phyloP scores from a whole-genome alignment of 2,329 filamentous ascomycete genomes.

The Epichloe sibirici region DNA sequence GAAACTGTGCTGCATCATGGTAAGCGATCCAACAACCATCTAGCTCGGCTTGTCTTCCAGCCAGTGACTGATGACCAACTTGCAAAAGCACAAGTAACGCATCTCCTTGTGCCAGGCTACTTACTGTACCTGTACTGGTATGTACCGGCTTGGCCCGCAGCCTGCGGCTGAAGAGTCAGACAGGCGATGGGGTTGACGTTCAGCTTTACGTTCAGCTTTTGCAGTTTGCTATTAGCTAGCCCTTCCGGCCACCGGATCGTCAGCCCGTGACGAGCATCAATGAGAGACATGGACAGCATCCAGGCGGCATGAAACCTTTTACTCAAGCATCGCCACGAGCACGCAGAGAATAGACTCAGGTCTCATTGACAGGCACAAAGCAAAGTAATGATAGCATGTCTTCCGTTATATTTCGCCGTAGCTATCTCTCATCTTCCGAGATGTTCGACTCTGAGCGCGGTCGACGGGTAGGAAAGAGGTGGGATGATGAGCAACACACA shows the following conservation, averaged over 20 bases:
- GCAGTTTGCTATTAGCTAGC: neutral
- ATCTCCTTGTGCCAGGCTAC: conserved; percentile 2
- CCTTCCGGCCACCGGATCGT: neutral
- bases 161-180: neutral
- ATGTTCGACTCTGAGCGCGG: too few species aligned
- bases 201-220: neutral
- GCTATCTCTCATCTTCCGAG: too few species aligned
- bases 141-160: neutral
- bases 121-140: neutral
- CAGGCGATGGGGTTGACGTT: neutral
- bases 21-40: neutral
- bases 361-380: too few species aligned
- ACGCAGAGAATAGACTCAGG: neutral
- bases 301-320: neutral
- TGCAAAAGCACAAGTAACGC: neutral
- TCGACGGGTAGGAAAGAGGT: too few species aligned
- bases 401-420: too few species aligned
- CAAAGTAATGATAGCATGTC: too few species aligned
- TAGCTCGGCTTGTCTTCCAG: neutral
- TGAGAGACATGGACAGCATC: neutral
- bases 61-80: neutral
- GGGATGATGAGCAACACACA: too few species aligned
- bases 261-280: neutral
- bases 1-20: neutral
- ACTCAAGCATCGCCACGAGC: neutral